These are phyloP conservation scores for Pythium phragmiticola DNA, from an alignment of 352 stramenopile species.

Conservation along the genomic window DNA sequence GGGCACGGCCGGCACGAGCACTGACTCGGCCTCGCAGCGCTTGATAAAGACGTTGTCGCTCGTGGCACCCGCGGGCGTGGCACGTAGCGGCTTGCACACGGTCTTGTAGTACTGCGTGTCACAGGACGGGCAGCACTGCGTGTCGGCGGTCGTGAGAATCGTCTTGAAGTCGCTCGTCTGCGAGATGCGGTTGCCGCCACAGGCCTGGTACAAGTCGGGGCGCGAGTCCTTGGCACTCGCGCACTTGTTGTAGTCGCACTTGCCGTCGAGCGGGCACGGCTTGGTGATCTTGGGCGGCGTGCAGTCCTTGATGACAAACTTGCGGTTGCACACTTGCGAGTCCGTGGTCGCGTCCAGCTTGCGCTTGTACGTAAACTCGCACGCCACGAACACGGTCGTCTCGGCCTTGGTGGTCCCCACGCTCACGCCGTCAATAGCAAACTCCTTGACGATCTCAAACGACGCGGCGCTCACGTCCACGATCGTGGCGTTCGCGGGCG, in stretches of 20 bases:
- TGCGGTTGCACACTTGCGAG: constrained; percentile 37
- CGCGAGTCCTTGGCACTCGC: neutral
- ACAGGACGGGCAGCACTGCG: constrained; percentile 54
- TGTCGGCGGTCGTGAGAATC: constrained; percentile 21
- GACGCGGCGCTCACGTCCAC: constrained; percentile 1
- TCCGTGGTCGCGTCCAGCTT: constrained; percentile 21
- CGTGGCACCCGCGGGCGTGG: constrained; percentile 32
- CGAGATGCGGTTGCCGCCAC: constrained; percentile 12
- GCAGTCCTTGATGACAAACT: constrained; percentile 62
- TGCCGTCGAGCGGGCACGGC: constrained; percentile 31
- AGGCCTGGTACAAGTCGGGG: constrained; percentile 14
- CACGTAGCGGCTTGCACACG: constrained; percentile 40
- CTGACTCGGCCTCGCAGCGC: constrained; percentile 41
- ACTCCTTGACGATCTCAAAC: constrained; percentile 51
- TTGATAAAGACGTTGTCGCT: constrained; percentile 36
- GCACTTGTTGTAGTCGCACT: constrained; percentile 22
- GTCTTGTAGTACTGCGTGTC: constrained; percentile 19
- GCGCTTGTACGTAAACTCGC: constrained; percentile 52
- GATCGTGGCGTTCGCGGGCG: constrained; percentile 9
- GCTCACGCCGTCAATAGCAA: constrained; percentile 35
- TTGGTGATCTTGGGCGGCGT: constrained; percentile 48
- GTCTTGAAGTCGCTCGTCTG: constrained; percentile 27
- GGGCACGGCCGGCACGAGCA: neutral
- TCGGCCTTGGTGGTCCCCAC: constrained; percentile 43
- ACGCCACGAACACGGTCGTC: constrained; percentile 48